phyloP scores from a whole-genome alignment of 805 yeast genomes.

The Ogataea naganishii region DNA sequence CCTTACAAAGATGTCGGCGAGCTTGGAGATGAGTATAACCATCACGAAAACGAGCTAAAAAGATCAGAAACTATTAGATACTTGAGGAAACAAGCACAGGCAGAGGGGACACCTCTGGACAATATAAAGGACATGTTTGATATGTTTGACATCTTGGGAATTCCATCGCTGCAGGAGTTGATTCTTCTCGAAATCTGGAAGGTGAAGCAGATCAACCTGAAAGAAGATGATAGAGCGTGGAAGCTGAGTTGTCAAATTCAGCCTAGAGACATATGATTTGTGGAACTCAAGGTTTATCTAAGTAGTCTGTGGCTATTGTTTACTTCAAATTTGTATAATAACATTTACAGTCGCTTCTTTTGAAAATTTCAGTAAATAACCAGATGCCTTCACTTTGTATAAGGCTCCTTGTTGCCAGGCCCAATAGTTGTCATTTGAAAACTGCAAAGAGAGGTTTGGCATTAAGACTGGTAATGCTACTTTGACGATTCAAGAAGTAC shows the following conservation, averaged over 20 bases:
- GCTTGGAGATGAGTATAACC: conserved; percentile 17
- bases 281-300: neutral
- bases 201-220: conserved; percentile 48
- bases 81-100: conserved; percentile 10
- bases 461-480: too few relatives aligned
- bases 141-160: conserved; percentile 28
- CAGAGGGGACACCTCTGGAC: conserved; percentile 6
- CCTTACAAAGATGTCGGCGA: conserved; percentile 35
- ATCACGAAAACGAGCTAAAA: conserved; percentile 9
- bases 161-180: conserved; percentile 44
- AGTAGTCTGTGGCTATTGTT: neutral
- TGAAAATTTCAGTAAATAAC: conserved; percentile 1
- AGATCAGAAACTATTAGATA: conserved; percentile 21
- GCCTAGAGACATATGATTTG: conserved; percentile 31
- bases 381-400: too few relatives aligned
- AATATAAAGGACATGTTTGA: conserved; percentile 14
- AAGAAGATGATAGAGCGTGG: conserved; percentile 66
- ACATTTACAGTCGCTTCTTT: neutral
- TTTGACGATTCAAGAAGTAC: too few relatives aligned
- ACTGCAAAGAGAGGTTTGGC: too few relatives aligned
- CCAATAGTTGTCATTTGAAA: too few relatives aligned
- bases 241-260: conserved; percentile 56
- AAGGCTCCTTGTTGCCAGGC: too few relatives aligned
- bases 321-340: neutral
- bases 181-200: conserved; percentile 65